phyloP scores from a whole-genome alignment of 768 basidiomycete genomes.

The Suillus sp. region DNA sequence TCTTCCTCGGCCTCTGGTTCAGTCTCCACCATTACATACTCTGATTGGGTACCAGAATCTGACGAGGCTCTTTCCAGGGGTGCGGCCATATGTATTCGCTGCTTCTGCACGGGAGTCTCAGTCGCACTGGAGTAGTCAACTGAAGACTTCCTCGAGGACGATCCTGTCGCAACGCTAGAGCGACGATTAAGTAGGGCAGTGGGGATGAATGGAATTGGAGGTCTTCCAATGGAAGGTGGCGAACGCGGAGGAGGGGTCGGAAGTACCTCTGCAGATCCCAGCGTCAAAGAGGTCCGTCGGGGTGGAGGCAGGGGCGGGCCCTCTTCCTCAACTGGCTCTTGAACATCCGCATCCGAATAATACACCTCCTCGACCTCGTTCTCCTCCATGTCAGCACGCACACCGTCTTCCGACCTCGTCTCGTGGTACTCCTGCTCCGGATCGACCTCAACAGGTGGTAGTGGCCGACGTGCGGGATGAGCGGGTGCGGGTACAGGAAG shows the following conservation, averaged over 20 bases:
- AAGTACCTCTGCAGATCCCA: conserved; percentile 34
- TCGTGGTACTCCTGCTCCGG: conserved; percentile 17
- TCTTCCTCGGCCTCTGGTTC: conserved; percentile 39
- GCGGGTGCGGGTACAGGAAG: conserved; percentile 35
- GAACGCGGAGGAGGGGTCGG: conserved; percentile 50
- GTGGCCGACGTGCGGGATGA: conserved; percentile 33
- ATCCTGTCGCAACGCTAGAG: conserved; percentile 36
- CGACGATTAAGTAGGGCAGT: conserved; percentile 37
- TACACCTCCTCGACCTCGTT: conserved; percentile 71
- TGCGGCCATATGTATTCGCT: not conserved
- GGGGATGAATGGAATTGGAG: conserved; percentile 40
- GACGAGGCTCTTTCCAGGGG: conserved; percentile 8
- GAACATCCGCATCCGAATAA: conserved; percentile 51
- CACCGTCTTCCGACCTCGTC: conserved; percentile 60
- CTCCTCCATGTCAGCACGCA: conserved; percentile 68
- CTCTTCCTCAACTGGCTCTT: conserved; percentile 44
- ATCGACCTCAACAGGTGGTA: conserved; percentile 20
- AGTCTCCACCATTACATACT: conserved; percentile 69
- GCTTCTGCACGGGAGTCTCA: conserved; percentile 18
- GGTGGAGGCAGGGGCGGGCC: conserved; percentile 58
- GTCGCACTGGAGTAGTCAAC: conserved; percentile 27
- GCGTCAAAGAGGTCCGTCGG: conserved; percentile 36
- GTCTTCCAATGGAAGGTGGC: conserved; percentile 38
- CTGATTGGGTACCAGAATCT: conserved; percentile 36
- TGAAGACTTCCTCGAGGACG: conserved; percentile 44